Evolutionary conservation across 2,329 filamentous ascomycete species (phyloP), one percentile per base, ranked within the genome.

Genomic region (Cordyceps pruinosa): DNA sequence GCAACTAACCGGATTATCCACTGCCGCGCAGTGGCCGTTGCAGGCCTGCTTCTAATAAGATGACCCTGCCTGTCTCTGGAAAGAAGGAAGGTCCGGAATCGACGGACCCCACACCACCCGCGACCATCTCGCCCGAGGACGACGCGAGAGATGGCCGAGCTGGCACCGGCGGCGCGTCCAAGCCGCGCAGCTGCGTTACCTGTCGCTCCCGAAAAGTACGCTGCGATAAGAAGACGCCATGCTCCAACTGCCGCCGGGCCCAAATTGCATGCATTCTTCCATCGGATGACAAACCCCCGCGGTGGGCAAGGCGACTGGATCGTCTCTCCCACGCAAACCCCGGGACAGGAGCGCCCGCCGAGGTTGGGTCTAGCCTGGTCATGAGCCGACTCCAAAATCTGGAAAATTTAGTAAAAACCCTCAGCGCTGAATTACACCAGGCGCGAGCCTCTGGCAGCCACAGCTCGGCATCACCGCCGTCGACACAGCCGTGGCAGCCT

Each of bases 161-260:
- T 2, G 19, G 52, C 23, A 32, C 13, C 9, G 45, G 15, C 10
- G 37, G 17, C 26, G 10, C 13, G 41, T 21, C 60, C 37, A 75
- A 78, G 61, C 66, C 65, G 51, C 76, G 77, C 53, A 80, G 77
- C 64, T 81, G 78, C 53, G 70, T 77, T 5, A 72, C 75, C 4
- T 84, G 80, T 60, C 74, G 80, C 44, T 71, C 67, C 34, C 79
- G 81, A 46, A 83, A 83, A 61, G 80, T 84, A 5, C 77, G 79
- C 45, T 84, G 81, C 65, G 78, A 83, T 64, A 83, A 82, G 66
- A 67, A 70, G 44, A 76, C 75, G 4, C 81, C 81, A 1, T 84
- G 81, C 61, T 78, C 80, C 5, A 83, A 82, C 61, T 84, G 81
- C 62, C 76, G 75, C 10, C 73, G 76, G 5, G 80, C 75, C 12